A percentile compares a stretch with the other conserved stretches of the same genome.
Evolutionary conservation across 169 alveolate genomes (phyloP).

Genomic region (Babesia divergens): DNA sequence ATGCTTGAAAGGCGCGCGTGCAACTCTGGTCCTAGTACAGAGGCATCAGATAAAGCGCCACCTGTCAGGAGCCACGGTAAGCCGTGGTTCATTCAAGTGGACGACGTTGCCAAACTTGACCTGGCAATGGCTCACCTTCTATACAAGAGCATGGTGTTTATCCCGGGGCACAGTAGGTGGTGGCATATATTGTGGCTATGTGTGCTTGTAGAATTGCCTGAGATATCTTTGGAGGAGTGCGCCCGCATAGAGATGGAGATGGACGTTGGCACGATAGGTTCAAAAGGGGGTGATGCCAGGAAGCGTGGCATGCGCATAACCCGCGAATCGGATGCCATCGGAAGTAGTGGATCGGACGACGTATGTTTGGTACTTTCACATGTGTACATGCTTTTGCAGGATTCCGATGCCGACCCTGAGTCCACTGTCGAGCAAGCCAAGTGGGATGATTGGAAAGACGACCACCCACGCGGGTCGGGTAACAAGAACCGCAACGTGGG

Average conservation of each 20-base stretch:
- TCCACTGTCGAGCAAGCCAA: constrained; percentile 38
- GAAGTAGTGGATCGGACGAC: background rate
- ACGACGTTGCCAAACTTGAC: constrained; percentile 45
- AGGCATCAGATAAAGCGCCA: too few relatives aligned
- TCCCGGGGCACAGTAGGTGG: constrained; percentile 62
- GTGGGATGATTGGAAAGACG: constrained; percentile 69
- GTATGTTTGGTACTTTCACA: background rate
- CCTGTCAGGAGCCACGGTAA: constrained; percentile 7
- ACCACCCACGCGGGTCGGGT: constrained; percentile 61
- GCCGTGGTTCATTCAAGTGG: constrained; percentile 54
- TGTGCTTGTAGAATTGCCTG: constrained; percentile 60
- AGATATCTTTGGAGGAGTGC: constrained; percentile 75
- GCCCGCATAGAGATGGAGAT: constrained; percentile 76
- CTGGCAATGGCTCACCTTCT: constrained; percentile 43
- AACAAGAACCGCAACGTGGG: constrained; percentile 62
- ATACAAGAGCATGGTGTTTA: constrained; percentile 45
- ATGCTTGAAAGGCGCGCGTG: constrained; percentile 11
- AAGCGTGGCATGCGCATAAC: background rate
- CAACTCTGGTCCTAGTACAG: background rate
- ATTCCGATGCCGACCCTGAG: constrained; percentile 38
- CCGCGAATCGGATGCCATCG: background rate
- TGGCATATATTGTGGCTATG: background rate
- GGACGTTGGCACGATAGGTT: constrained; percentile 46
- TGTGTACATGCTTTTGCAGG: constrained; percentile 27
- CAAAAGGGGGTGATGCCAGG: background rate